phyloP scores from a whole-genome alignment of 495 filamentous ascomycete species.

The Aspergillus funiculosus region DNA sequence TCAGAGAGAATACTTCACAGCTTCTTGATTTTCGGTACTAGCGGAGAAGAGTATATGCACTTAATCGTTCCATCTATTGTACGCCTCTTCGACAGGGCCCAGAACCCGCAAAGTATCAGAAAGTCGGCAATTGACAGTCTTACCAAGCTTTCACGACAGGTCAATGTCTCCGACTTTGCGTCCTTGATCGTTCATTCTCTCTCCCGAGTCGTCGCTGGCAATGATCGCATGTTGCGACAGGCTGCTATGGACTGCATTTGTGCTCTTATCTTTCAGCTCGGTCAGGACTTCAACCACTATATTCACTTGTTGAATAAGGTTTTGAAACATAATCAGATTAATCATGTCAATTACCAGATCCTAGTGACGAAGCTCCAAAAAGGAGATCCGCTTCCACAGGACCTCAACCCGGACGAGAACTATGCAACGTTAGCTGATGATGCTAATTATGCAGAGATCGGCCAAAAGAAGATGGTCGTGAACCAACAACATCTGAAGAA shows the following conservation, averaged over 20 bases:
- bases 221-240: constrained; percentile 66
- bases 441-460: constrained; percentile 68
- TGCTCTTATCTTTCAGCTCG: constrained; percentile 90
- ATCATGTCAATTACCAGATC: constrained; percentile 82
- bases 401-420: constrained; percentile 82
- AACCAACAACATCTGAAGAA: constrained; percentile 97
- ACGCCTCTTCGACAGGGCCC: constrained; percentile 77
- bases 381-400: constrained; percentile 86
- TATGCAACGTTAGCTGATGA: constrained; percentile 78
- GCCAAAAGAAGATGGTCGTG: constrained; percentile 87
- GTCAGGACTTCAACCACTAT: constrained; percentile 90
- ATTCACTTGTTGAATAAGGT: constrained; percentile 82
- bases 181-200: constrained; percentile 91
- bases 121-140: constrained; percentile 92
- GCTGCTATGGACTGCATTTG: constrained; percentile 94
- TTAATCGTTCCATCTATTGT: constrained; percentile 97
- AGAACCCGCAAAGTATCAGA: constrained; percentile 68
- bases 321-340: constrained; percentile 60
- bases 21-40: constrained; percentile 93
- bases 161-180: constrained; percentile 95
- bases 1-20: constrained; percentile 90
- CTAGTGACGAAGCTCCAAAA: constrained; percentile 88
- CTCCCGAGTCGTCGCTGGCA: constrained; percentile 65
- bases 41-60: constrained; percentile 97
- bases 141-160: constrained; percentile 88